These are phyloP conservation scores for Mortierella sp. DNA, from an alignment of 371 early-diverging fungal species.

Conservation along the genomic window DNA sequence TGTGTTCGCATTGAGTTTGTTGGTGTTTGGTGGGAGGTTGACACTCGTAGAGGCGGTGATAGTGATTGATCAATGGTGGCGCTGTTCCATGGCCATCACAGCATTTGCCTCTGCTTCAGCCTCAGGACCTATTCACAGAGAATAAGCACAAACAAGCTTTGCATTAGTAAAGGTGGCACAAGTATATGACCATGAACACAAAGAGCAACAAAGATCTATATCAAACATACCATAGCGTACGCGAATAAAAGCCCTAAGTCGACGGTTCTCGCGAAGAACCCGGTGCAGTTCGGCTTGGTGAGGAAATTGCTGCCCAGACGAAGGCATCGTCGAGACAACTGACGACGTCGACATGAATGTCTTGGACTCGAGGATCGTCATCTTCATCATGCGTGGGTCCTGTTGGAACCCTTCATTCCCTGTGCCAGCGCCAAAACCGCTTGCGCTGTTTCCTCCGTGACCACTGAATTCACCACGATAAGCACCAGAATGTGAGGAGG, in stretches of 20 bases:
- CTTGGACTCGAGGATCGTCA: conserved; percentile 29
- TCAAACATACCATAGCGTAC: conserved; percentile 28
- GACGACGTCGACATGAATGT: conserved; percentile 28
- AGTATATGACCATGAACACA: background rate
- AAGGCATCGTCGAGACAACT: background rate
- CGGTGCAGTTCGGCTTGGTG: background rate
- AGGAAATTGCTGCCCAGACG: background rate
- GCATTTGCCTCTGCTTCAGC: conserved; percentile 36
- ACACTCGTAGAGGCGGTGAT: background rate
- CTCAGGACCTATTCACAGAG: conserved; percentile 12
- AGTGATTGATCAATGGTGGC: background rate
- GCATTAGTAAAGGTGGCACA: background rate
- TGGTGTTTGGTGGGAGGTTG: too few relatives aligned
- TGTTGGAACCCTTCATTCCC: background rate
- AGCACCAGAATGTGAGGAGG: background rate
- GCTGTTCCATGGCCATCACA: conserved; percentile 21
- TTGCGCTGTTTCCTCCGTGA: background rate
- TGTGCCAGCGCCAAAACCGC: background rate
- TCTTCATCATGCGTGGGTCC: background rate
- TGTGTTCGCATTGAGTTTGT: too few relatives aligned
- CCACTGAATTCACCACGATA: background rate
- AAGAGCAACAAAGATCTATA: background rate
- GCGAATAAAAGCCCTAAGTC: conserved; percentile 38
- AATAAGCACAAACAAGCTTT: too few relatives aligned
- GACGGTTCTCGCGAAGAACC: conserved; percentile 19